Evolutionary conservation across 1,284 basidiomycete genomes (phyloP).

Genomic region (Ceratobasidium theobromae): DNA sequence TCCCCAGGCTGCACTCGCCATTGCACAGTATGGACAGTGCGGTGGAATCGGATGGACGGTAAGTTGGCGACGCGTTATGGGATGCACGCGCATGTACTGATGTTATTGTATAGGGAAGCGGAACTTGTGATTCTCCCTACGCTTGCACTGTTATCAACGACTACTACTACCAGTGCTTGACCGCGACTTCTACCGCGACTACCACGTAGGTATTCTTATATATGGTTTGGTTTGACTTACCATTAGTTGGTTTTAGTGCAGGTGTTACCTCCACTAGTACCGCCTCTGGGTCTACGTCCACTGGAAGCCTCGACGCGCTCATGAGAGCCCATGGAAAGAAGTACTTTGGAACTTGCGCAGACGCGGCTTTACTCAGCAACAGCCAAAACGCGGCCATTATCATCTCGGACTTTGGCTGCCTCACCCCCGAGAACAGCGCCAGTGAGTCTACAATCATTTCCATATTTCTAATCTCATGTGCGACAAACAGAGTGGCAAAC

Average conservation of each 20-base stretch:
- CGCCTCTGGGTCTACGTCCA: slow-evolving; percentile 4
- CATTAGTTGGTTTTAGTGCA: background rate
- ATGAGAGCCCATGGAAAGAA: slow-evolving; percentile 43
- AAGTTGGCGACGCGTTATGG: background rate
- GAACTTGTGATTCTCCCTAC: background rate
- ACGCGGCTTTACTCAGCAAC: slow-evolving; percentile 38
- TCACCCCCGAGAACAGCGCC: slow-evolving; percentile 47
- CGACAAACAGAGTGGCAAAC: slow-evolving; percentile 30
- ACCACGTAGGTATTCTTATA: background rate
- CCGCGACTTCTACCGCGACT: background rate
- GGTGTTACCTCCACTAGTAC: slow-evolving; percentile 29
- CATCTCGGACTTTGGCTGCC: slow-evolving; percentile 44
- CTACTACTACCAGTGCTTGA: slow-evolving; percentile 20
- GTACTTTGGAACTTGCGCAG: slow-evolving; percentile 37
- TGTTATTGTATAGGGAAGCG: background rate
- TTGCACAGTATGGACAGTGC: slow-evolving; percentile 8
- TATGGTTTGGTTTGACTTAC: too few species aligned
- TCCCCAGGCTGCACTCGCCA: background rate
- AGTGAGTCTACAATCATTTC: slow-evolving; percentile 38
- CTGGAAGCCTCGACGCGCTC: slow-evolving; percentile 40
- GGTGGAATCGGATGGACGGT: slow-evolving; percentile 20
- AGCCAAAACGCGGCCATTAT: slow-evolving; percentile 42
- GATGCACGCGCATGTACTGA: background rate
- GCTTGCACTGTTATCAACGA: slow-evolving; percentile 3
- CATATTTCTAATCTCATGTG: background rate